phyloP scores from a whole-genome alignment of 495 filamentous ascomycete genomes.

The Penicillium robsamsonii region DNA sequence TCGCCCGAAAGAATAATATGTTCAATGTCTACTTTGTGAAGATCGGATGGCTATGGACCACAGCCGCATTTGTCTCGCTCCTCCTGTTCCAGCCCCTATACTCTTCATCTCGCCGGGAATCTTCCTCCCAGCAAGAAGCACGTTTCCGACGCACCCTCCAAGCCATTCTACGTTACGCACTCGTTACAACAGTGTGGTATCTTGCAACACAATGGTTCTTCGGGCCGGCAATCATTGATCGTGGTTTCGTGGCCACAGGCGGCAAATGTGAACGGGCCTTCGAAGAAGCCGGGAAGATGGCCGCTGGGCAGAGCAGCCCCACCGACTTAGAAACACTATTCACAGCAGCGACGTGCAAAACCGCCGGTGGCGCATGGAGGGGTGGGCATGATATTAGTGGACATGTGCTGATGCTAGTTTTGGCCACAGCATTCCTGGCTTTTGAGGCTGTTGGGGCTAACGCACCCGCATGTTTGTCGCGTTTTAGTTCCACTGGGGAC shows the following conservation, averaged over 20 bases:
- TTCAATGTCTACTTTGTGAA: conserved; percentile 94
- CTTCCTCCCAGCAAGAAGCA: conserved; percentile 21
- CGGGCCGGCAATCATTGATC: conserved; percentile 83
- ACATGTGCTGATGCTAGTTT: conserved; percentile 88
- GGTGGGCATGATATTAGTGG: conserved; percentile 94
- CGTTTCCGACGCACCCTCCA: conserved; percentile 36
- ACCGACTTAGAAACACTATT: conserved; percentile 50
- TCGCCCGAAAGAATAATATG: conserved; percentile 85
- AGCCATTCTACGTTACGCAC: conserved; percentile 61
- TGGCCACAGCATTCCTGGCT: conserved; percentile 73
- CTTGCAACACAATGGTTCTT: conserved; percentile 94
- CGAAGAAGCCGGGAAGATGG: conserved; percentile 23
- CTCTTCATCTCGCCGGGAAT: conserved; percentile 17
- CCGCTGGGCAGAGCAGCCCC: conserved; percentile 18
- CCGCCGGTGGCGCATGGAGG: conserved; percentile 75
- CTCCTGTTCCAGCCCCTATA: conserved; percentile 56
- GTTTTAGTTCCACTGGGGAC: conserved; percentile 12
- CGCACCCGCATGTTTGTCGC: conserved; percentile 37
- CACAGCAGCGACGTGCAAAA: conserved; percentile 78
- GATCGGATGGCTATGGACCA: conserved; percentile 89
- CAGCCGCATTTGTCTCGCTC: conserved; percentile 63
- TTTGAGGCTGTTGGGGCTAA: conserved; percentile 73
- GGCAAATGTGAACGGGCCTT: conserved; percentile 65
- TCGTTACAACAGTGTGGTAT: conserved; percentile 74
- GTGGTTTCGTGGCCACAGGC: conserved; percentile 76